Percentiles rank a stretch among this genome's conserved stretches.
phyloP scores from a whole-genome alignment of 2,329 filamentous ascomycete genomes.

The Fusarium zealandicum region DNA sequence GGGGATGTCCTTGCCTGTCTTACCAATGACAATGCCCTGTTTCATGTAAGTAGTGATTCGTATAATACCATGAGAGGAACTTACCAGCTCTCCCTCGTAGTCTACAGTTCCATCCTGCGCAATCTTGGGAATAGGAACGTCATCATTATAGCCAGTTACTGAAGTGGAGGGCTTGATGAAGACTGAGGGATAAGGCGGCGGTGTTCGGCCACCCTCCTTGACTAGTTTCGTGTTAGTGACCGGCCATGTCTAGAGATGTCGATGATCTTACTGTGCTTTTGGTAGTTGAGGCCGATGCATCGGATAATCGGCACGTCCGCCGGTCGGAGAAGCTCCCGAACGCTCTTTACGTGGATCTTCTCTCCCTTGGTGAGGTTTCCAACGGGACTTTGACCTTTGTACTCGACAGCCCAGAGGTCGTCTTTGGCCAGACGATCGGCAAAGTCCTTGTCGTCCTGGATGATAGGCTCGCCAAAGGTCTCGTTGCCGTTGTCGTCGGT shows the following conservation, averaged over 20 bases:
- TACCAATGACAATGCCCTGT: slow-evolving; percentile 59
- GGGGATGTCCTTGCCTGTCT: slow-evolving; percentile 59
- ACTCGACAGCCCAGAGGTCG: slow-evolving; percentile 43
- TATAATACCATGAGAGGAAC: accelerated
- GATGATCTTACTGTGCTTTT: slow-evolving; percentile 44
- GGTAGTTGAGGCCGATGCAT: slow-evolving; percentile 49
- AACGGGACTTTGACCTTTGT: slow-evolving; percentile 42
- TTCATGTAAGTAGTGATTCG: background rate
- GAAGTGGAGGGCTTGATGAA: slow-evolving; percentile 59
- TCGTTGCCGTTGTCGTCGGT: slow-evolving; percentile 44
- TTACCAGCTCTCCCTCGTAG: slow-evolving; percentile 58
- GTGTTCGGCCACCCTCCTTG: slow-evolving; percentile 59
- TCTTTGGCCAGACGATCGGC: slow-evolving; percentile 31
- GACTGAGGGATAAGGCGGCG: slow-evolving; percentile 56
- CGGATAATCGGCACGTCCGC: slow-evolving; percentile 47
- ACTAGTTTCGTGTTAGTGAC: slow-evolving; percentile 45
- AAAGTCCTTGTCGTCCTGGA: slow-evolving; percentile 41
- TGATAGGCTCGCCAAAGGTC: slow-evolving; percentile 45
- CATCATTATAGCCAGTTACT: slow-evolving; percentile 46
- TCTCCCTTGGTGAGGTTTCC: slow-evolving; percentile 36
- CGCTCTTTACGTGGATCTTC: slow-evolving; percentile 43
- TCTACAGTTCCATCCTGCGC: slow-evolving; percentile 56
- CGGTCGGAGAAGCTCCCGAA: slow-evolving; percentile 42
- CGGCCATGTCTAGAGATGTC: no score
- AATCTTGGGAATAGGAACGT: slow-evolving; percentile 55